Evolutionary conservation across 768 basidiomycete genomes (phyloP).

Genomic region (Mycena amicta): DNA sequence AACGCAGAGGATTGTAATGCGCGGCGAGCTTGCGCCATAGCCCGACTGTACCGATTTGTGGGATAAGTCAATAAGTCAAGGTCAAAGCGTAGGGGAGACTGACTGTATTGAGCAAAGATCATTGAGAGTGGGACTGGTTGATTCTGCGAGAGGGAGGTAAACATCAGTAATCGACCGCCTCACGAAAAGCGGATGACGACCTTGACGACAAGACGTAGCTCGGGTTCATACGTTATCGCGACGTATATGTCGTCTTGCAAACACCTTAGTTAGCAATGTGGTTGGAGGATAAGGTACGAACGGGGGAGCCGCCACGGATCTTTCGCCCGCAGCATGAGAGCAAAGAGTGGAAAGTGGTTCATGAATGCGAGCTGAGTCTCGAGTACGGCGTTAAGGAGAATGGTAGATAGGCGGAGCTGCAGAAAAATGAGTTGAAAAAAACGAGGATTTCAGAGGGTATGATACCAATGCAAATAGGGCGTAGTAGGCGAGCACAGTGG

Average conservation of each 20-base stretch:
- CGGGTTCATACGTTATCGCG: slow-evolving; percentile 30
- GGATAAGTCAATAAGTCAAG: too few species aligned
- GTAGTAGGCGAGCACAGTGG: slow-evolving; percentile 88
- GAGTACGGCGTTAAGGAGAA: slow-evolving; percentile 61
- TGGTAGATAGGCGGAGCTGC: slow-evolving; percentile 56
- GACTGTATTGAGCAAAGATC: slow-evolving; percentile 65
- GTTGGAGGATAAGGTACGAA: too few species aligned
- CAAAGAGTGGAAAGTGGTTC: slow-evolving; percentile 93
- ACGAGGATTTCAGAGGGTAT: too few species aligned
- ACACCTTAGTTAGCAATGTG: too few species aligned
- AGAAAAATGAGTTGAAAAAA: background rate
- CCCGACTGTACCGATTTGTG: too few species aligned
- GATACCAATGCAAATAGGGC: slow-evolving; percentile 70
- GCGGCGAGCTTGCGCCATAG: slow-evolving; percentile 51
- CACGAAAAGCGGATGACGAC: slow-evolving; percentile 21
- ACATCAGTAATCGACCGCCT: background rate
- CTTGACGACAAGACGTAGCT: slow-evolving; percentile 34
- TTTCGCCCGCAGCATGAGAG: slow-evolving; percentile 79
- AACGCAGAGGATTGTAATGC: slow-evolving; percentile 62
- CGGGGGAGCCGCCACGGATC: slow-evolving; percentile 85
- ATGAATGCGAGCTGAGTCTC: slow-evolving; percentile 75
- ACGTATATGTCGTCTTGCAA: slow-evolving; percentile 38
- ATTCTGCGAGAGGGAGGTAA: slow-evolving; percentile 41
- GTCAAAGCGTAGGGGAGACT: too few species aligned
- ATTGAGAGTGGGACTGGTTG: slow-evolving; percentile 51